phyloP scores from a whole-genome alignment of 176 grass and related monocot species.

The Oryza australiensis region DNA sequence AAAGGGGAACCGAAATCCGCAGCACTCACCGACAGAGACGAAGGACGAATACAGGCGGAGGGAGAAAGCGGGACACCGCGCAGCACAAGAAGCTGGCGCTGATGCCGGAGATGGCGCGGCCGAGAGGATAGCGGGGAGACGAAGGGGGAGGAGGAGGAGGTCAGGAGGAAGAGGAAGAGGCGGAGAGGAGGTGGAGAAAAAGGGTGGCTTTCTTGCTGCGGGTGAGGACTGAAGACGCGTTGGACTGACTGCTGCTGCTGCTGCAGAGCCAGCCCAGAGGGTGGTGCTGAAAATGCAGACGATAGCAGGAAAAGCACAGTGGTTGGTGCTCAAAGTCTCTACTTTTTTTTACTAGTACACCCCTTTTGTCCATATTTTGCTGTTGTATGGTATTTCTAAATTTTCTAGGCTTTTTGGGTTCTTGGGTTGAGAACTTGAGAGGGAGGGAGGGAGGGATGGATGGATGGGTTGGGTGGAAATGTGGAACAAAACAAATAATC shows the following conservation, averaged over 20 bases:
- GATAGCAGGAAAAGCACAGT: constrained; percentile 17
- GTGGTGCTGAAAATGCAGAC: neutral
- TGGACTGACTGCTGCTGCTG: constrained; percentile 30
- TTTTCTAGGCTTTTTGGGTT: neutral
- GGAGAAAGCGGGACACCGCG: neutral
- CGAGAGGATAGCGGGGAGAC: neutral
- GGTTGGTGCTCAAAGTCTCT: constrained; percentile 12
- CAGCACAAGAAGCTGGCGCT: neutral
- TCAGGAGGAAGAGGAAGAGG: neutral
- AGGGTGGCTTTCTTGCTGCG: constrained; percentile 34
- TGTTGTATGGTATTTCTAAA: neutral
- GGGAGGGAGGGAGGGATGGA: neutral
- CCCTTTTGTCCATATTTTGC: constrained; percentile 19
- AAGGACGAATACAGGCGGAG: too few species aligned
- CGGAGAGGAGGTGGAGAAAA: constrained; percentile 23
- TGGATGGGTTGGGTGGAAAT: neutral
- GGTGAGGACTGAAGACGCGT: constrained; percentile 47
- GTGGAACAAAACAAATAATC: neutral
- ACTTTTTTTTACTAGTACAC: neutral
- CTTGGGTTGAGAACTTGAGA: neutral
- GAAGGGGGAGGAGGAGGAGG: neutral
- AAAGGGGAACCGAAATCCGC: neutral
- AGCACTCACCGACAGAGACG: constrained; percentile 35
- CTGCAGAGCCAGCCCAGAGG: neutral
- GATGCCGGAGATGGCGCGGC: neutral